Evolutionary conservation across 768 basidiomycete species (phyloP).

Genomic region (Naganishia onofrii): DNA sequence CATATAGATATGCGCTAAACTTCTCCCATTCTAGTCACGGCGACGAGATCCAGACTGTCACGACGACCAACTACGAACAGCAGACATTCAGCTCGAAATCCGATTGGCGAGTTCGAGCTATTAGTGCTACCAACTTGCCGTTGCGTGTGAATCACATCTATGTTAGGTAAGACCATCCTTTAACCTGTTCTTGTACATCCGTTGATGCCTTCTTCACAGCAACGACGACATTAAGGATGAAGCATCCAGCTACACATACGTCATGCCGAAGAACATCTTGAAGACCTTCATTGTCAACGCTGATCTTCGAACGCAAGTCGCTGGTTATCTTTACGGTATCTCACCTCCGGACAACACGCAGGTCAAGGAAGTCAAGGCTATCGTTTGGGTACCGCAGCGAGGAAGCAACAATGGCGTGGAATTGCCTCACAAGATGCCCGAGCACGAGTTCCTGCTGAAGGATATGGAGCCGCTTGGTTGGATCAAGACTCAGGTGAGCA

Average conservation of each 20-base stretch:
- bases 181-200: background rate
- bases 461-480: conserved; percentile 93
- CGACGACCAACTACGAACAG: conserved; percentile 97
- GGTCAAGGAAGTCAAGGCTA: conserved; percentile 94
- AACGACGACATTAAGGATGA: conserved; percentile 99
- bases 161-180: conserved; percentile 60
- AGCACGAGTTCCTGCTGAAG: conserved; percentile 90
- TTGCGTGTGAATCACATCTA: conserved; percentile 97
- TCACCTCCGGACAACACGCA: conserved; percentile 95
- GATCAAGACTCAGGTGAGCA: conserved; percentile 84
- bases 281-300: conserved; percentile 88
- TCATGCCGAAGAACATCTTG: conserved; percentile 93
- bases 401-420: conserved; percentile 94
- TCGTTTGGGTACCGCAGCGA: conserved; percentile 96
- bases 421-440: conserved; percentile 80
- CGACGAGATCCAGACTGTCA: conserved; percentile 90
- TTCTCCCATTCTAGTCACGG: conserved; percentile 60
- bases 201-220: conserved; percentile 1
- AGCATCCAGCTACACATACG: conserved; percentile 87
- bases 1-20: background rate
- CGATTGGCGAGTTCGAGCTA: conserved; percentile 98
- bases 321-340: conserved; percentile 85
- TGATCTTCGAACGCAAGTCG: conserved; percentile 93
- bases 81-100: conserved; percentile 99
- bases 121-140: conserved; percentile 91